A percentile compares a stretch with the other conserved stretches of the same genome.
Conservation (phyloP, 768 basidiomycete species). For the Boletus sp. region DNA sequence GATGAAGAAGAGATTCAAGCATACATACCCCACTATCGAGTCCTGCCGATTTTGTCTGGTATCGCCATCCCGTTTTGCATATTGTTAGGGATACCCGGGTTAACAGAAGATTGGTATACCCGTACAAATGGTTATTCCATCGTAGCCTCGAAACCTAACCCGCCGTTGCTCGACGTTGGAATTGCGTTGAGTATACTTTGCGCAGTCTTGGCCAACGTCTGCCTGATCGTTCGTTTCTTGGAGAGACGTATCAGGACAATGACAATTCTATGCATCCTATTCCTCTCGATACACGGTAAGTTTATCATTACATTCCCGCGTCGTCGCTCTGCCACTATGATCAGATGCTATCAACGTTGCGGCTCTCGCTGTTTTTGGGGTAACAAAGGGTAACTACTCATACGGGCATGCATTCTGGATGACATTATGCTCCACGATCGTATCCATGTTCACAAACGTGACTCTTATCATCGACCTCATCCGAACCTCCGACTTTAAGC, state of each 20-base stretch:
- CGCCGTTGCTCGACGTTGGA: conserved; percentile 56
- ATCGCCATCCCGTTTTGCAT: conserved; percentile 74
- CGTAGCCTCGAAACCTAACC: conserved; percentile 52
- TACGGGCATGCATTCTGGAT: conserved; percentile 76
- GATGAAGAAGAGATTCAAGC: conserved; percentile 28
- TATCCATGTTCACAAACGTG: conserved; percentile 62
- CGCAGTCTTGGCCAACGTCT: conserved; percentile 65
- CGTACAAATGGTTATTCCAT: conserved; percentile 41
- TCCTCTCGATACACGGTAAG: conserved; percentile 71
- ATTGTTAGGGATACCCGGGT: conserved; percentile 77
- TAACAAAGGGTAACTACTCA: conserved; percentile 63
- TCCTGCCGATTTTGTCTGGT: conserved; percentile 64
- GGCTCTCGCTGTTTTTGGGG: conserved; percentile 59
- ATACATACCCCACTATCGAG: conserved; percentile 59
- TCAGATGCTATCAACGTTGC: conserved; percentile 69
- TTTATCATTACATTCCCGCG: neutral
- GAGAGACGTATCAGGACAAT: conserved; percentile 62
- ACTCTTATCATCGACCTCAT: conserved; percentile 64
- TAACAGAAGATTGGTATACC: conserved; percentile 76
- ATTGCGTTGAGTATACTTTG: conserved; percentile 66
- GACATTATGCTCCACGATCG: conserved; percentile 70
- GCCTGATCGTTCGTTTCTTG: conserved; percentile 67
- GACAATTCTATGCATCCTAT: conserved; percentile 63
- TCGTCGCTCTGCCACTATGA: neutral
- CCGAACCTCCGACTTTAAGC: conserved; percentile 58